These are phyloP conservation scores for Pestalotiopsis sp. DNA, from an alignment of 2,329 filamentous ascomycete species.

Conservation along the genomic window DNA sequence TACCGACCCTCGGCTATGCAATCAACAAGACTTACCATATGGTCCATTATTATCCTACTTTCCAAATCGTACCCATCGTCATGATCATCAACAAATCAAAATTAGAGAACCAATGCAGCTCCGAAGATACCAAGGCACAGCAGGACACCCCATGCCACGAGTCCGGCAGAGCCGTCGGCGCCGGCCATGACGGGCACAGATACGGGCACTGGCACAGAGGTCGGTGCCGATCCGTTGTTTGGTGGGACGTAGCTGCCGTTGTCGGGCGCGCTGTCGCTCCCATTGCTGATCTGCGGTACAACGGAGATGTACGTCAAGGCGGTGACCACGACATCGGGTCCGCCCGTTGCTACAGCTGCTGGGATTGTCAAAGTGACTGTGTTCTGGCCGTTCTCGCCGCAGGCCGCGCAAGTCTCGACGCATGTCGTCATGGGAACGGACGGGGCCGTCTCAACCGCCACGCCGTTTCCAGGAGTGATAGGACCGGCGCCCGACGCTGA, in stretches of 20 bases:
- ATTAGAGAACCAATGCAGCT: conserved; percentile 23
- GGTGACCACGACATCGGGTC: conserved; percentile 19
- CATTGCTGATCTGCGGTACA: conserved; percentile 17
- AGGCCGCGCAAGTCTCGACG: conserved; percentile 32
- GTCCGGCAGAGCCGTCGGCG: conserved; percentile 2
- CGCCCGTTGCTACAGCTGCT: conserved; percentile 19
- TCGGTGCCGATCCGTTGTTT: neutral
- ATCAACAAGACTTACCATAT: neutral
- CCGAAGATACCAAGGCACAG: conserved; percentile 28
- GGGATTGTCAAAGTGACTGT: conserved; percentile 38
- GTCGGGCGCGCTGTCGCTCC: conserved; percentile 18
- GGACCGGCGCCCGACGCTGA: neutral
- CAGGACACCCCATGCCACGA: conserved; percentile 23
- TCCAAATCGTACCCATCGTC: neutral
- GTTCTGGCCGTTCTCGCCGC: conserved; percentile 33
- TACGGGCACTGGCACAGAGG: neutral
- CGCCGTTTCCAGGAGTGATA: neutral
- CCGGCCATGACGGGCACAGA: conserved; percentile 6
- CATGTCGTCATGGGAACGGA: conserved; percentile 32
- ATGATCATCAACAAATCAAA: neutral
- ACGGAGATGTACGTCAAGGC: conserved; percentile 27
- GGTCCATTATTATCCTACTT: neutral
- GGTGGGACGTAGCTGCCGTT: neutral
- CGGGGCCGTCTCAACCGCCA: neutral
- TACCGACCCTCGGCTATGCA: neutral